Base-by-base conservation (phyloP, 2,329 filamentous ascomycete species). In the Tothia fuscella region DNA sequence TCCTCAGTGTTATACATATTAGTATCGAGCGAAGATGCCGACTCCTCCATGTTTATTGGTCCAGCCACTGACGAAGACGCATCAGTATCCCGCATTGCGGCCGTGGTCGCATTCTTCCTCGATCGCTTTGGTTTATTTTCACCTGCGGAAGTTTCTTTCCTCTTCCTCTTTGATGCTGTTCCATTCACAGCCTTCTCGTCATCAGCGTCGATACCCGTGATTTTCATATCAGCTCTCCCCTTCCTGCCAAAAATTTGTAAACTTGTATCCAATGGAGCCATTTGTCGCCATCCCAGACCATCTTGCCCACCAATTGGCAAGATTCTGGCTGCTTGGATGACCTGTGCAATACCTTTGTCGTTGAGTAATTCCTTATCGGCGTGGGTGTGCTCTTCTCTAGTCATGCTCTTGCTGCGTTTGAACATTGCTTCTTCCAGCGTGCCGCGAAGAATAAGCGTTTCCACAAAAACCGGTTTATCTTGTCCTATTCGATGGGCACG, bases 401-500 rank as follows among this genome's bases (percentile, higher is more conserved):
- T 83, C 83, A 94, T 89, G 25, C 77, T 69, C 49, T 76, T 72
- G 33, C 82, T 71, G 4, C 84, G 74, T 45, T 80, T 70, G 4
- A 93, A 66, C 52, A 96, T 89, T 13, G 80, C 74, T 56, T 95
- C 85, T 53, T 95, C 89, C 7, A 95, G 74, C 7, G 83, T 93
- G 44, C 76, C 78, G 41, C 73, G 74, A 5, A 95, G 64, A 1
- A 95, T 80, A 2, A 95, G 64, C 0, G 87, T 95, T 62, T 95
- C 86, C 0, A 94, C 88, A 6, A 76, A 76, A 0, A 95, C 88
- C 0, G 78, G 74, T 46, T 74, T 79, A 0, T 65, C 78, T 57
- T 95, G 88, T 9, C 86, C 87, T 51, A 95, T 93, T 10, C 89
- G 74, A 49, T 93, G 82, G 0, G 83, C 86, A 54, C 89, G 79